These are phyloP conservation scores for Conticribra weissflogii DNA, from an alignment of 108 stramenopile species.

Conservation along the genomic window DNA sequence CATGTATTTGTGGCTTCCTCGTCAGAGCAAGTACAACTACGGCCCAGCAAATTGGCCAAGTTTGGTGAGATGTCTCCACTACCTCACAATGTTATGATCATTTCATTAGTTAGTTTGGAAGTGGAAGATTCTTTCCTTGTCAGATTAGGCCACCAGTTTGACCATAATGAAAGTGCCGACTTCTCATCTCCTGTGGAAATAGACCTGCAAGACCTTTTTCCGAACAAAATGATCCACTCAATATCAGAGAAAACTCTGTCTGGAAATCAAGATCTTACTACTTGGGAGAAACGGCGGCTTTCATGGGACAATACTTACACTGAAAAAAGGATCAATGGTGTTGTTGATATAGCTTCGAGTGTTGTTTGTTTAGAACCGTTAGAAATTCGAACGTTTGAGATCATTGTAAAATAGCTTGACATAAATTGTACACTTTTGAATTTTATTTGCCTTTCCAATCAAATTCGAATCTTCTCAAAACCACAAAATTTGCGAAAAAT, in stretches of 20 bases:
- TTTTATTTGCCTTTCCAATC: too few relatives aligned
- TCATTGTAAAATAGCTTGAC: too few relatives aligned
- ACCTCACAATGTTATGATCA: slow-evolving; percentile 72
- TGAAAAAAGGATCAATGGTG: slow-evolving; percentile 3
- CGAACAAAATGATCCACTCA: slow-evolving; percentile 24
- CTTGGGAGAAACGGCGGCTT: slow-evolving; percentile 43
- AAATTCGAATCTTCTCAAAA: too few relatives aligned
- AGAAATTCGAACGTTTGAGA: slow-evolving; percentile 69
- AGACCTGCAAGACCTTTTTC: slow-evolving; percentile 55
- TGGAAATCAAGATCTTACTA: slow-evolving; percentile 51
- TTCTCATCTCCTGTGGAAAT: slow-evolving; percentile 60
- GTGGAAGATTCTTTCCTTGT: slow-evolving; percentile 47
- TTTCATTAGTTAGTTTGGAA: slow-evolving; percentile 55
- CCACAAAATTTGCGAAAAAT: too few relatives aligned
- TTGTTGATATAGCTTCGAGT: not conserved
- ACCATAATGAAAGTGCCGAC: slow-evolving; percentile 59
- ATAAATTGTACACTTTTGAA: too few relatives aligned
- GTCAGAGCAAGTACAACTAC: slow-evolving; percentile 10
- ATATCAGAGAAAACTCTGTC: slow-evolving; percentile 64
- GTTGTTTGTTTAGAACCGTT: slow-evolving; percentile 51
- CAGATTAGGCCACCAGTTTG: slow-evolving; percentile 94
- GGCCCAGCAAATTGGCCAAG: slow-evolving; percentile 26
- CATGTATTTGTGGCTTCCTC: slow-evolving; percentile 68
- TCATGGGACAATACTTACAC: slow-evolving; percentile 17
- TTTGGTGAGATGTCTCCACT: slow-evolving; percentile 46